Percentiles rank a stretch among this genome's conserved stretches.
phyloP scores from a whole-genome alignment of 805 yeast genomes.

The Candida takata region DNA sequence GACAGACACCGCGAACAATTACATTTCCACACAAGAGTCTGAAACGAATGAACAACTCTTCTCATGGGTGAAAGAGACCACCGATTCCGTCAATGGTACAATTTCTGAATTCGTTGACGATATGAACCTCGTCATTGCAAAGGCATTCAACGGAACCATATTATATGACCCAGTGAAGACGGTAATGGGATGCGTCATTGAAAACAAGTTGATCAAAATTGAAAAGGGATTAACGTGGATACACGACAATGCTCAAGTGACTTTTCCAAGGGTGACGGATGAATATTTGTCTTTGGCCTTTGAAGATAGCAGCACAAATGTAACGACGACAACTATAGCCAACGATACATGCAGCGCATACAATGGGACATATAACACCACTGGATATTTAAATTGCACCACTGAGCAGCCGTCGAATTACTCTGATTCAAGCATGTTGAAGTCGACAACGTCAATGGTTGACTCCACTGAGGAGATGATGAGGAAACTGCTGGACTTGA shows the following conservation, averaged over 20 bases:
- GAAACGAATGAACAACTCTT: conserved; percentile 57
- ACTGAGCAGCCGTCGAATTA: neutral
- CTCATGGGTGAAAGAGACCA: conserved; percentile 55
- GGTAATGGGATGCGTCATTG: conserved; percentile 74
- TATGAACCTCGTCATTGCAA: conserved; percentile 53
- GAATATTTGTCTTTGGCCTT: conserved; percentile 23
- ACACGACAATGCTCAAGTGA: conserved; percentile 49
- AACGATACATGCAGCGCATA: neutral
- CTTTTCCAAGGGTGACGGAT: conserved; percentile 45
- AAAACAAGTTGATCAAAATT: conserved; percentile 57
- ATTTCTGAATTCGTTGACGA: conserved; percentile 46
- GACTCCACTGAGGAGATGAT: conserved; percentile 22
- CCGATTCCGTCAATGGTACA: conserved; percentile 54
- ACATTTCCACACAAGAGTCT: conserved; percentile 41
- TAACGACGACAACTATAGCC: neutral
- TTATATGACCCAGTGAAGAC: conserved; percentile 55
- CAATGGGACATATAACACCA: neutral
- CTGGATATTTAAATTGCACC: neutral
- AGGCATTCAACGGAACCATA: conserved; percentile 62
- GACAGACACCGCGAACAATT: conserved; percentile 50
- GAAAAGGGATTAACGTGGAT: conserved; percentile 79
- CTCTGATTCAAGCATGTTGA: neutral
- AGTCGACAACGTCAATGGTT: conserved; percentile 9
- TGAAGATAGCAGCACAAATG: conserved; percentile 1
- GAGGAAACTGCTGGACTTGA: conserved; percentile 17